phyloP scores from a whole-genome alignment of 78 protist species.

The Anaeramoeba flamelloides region DNA sequence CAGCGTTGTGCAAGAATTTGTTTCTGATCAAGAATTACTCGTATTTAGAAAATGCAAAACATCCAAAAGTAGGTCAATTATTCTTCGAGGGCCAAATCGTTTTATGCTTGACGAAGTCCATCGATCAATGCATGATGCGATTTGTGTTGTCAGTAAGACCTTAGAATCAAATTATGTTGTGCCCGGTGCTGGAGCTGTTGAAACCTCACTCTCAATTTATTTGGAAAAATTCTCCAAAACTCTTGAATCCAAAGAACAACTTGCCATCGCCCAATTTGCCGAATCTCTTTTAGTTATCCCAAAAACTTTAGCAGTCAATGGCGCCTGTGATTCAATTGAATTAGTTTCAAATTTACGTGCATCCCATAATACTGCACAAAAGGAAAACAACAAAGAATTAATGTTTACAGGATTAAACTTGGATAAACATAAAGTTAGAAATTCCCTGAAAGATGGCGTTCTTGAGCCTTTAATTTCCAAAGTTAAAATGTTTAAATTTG shows the following conservation, averaged over 20 bases:
- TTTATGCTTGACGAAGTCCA: slow-evolving; percentile 58
- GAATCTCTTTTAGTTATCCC: slow-evolving; percentile 92
- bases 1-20: not conserved
- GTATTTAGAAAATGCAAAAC: not conserved
- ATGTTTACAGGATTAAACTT: slow-evolving; percentile 28
- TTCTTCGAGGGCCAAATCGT: not conserved
- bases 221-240: slow-evolving; percentile 79
- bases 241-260: slow-evolving; percentile 74
- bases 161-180: slow-evolving; percentile 60
- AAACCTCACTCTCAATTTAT: slow-evolving; percentile 86
- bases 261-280: slow-evolving; percentile 93
- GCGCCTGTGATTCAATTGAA: slow-evolving; percentile 94
- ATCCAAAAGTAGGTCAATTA: not conserved
- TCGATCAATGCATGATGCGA: slow-evolving; percentile 87
- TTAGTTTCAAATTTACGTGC: slow-evolving; percentile 84
- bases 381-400: slow-evolving; percentile 30
- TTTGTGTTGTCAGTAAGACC: slow-evolving; percentile 81
- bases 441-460: slow-evolving; percentile 87
- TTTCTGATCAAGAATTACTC: not conserved
- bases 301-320: slow-evolving; percentile 82
- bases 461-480: slow-evolving; percentile 92
- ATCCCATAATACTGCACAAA: slow-evolving; percentile 71
- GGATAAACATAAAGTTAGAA: not conserved
- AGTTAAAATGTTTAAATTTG: slow-evolving; percentile 76
- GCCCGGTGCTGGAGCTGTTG: slow-evolving; percentile 88